Evolutionary conservation across 2,329 filamentous ascomycete species (phyloP).

Genomic region (Cordyceps fumosorosea): DNA sequence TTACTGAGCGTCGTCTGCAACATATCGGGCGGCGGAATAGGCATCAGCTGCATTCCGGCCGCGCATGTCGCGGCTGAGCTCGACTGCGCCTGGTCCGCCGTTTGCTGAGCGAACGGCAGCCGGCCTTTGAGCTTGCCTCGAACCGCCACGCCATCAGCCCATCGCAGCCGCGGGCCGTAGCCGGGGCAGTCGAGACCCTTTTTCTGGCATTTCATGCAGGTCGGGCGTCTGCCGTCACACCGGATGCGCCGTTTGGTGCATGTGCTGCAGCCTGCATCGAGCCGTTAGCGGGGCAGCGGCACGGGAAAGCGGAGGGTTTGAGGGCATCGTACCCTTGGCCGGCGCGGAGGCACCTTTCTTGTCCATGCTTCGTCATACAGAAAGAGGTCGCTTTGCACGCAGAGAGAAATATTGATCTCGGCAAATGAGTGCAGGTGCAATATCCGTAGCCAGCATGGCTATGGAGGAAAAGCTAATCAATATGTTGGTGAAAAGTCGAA

Average conservation of each 20-base stretch:
- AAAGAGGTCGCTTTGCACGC: not conserved
- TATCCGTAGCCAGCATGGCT: not conserved
- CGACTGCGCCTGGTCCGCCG: not conserved
- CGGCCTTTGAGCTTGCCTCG: conserved; percentile 21
- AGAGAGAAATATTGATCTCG: not conserved
- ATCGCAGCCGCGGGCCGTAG: conserved; percentile 22
- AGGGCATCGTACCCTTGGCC: conserved; percentile 3
- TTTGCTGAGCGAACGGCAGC: conserved; percentile 14
- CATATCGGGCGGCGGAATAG: not conserved
- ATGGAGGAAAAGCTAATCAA: not conserved
- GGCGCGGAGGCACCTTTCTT: not conserved
- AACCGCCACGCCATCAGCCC: conserved; percentile 24
- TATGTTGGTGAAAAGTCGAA: conserved; percentile 6
- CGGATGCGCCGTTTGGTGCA: conserved; percentile 25
- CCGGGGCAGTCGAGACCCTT: conserved; percentile 24
- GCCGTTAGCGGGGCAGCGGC: not conserved
- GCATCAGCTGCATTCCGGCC: not conserved
- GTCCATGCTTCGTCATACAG: not conserved
- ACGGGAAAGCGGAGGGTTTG: not conserved
- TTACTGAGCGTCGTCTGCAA: conserved; percentile 5
- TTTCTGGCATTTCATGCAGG: conserved; percentile 23
- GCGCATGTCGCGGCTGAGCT: not conserved
- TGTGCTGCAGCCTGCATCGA: conserved; percentile 19
- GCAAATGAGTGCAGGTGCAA: not conserved
- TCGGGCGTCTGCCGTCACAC: conserved; percentile 22